Evolutionary conservation across 2,329 filamentous ascomycete species (phyloP).

Genomic region (Epicoccum sorghinum): DNA sequence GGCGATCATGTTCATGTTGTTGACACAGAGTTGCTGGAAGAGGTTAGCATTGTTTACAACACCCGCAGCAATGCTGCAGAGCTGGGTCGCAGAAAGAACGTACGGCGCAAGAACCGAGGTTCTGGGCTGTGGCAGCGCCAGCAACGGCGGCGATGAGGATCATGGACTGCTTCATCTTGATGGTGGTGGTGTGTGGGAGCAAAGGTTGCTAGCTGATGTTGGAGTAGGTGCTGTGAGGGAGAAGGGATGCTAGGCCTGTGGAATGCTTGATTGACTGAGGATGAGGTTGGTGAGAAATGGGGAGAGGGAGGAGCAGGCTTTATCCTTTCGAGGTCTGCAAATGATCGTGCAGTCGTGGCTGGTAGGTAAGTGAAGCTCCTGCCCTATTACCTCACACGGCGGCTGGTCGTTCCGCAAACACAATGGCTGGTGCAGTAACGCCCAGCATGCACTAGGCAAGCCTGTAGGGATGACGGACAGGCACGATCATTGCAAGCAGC

Average conservation of each 20-base stretch:
- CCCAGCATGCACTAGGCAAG: constrained; percentile 10
- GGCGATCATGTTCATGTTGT: constrained; percentile 54
- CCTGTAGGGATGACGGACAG: constrained; percentile 20
- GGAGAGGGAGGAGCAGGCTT: constrained; percentile 18
- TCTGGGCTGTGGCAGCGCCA: constrained; percentile 45
- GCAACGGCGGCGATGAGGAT: constrained; percentile 44
- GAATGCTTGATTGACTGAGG: constrained; percentile 14
- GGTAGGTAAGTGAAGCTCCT: constrained; percentile 15
- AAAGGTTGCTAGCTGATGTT: constrained; percentile 31
- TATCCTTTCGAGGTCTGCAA: constrained; percentile 10
- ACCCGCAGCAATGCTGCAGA: not conserved
- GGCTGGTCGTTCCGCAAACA: constrained; percentile 19
- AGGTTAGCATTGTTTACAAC: constrained; percentile 18
- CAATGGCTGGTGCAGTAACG: constrained; percentile 26
- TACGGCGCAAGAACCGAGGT: constrained; percentile 45
- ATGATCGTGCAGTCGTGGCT: constrained; percentile 20
- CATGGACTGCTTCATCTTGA: constrained; percentile 48
- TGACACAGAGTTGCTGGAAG: constrained; percentile 49
- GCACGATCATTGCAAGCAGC: constrained; percentile 22
- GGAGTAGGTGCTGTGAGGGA: constrained; percentile 21
- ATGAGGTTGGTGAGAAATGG: constrained; percentile 14
- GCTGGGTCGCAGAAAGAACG: constrained; percentile 17
- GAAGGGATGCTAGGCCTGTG: constrained; percentile 16
- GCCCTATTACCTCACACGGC: constrained; percentile 15
- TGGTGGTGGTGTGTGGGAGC: constrained; percentile 13